phyloP scores from a whole-genome alignment of 2,329 filamentous ascomycete genomes.

The Xylaria sp. region DNA sequence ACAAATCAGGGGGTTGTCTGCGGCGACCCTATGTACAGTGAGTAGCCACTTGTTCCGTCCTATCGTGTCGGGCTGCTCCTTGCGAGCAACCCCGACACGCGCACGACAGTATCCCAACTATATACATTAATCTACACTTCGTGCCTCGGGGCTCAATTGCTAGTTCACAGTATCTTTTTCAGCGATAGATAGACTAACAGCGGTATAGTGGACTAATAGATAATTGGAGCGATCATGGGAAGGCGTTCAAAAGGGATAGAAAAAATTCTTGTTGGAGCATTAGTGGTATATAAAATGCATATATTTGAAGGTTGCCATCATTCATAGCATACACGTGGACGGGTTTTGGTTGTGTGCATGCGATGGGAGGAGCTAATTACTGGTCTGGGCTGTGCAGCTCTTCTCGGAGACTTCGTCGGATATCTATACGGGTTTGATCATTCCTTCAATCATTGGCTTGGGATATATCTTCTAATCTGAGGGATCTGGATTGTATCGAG shows the following conservation, averaged over 20 bases:
- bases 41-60: conserved; percentile 1
- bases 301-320: not conserved
- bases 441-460: not conserved
- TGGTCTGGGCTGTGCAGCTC: not conserved
- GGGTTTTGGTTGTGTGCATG: not conserved
- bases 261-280: not conserved
- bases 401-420: not conserved
- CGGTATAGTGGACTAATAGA: conserved; percentile 22
- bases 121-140: not conserved
- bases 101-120: not conserved
- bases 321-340: not conserved
- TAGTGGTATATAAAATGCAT: conserved; percentile 6
- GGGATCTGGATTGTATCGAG: not conserved
- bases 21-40: conserved; percentile 54
- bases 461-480: not conserved
- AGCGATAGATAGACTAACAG: not conserved
- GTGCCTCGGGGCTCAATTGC: too few relatives aligned
- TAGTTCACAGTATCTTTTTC: not conserved
- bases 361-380: not conserved
- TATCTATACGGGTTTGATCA: not conserved
- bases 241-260: conserved; percentile 19
- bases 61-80: not conserved
- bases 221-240: conserved; percentile 11
- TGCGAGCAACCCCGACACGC: not conserved
- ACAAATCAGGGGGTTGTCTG: conserved; percentile 52